phyloP scores from a whole-genome alignment of 2,329 filamentous ascomycete genomes.

The Acrocalymma vagum region DNA sequence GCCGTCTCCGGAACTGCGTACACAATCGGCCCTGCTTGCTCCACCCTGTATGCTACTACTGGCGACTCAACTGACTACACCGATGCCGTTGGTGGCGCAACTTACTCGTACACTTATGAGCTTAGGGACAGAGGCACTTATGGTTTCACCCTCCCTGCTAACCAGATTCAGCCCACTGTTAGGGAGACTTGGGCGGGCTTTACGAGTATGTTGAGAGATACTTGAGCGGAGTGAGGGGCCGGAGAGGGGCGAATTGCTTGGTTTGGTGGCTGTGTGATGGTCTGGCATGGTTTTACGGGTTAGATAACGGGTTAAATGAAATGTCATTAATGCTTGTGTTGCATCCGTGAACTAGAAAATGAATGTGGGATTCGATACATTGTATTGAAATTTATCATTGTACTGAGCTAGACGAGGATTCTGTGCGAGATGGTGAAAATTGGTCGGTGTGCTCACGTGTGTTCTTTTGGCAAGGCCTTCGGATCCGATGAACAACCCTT shows the following conservation, averaged over 20 bases:
- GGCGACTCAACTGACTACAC: conserved; percentile 55
- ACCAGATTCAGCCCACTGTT: conserved; percentile 58
- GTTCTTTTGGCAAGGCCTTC: no score
- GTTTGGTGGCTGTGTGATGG: no score
- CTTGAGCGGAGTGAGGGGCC: conserved; percentile 12
- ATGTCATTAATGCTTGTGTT: no score
- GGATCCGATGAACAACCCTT: no score
- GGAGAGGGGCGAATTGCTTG: conserved; percentile 54
- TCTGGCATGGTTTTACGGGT: no score
- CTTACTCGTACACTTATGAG: conserved; percentile 59
- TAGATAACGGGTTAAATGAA: no score
- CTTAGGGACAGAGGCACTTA: conserved; percentile 57
- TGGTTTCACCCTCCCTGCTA: conserved; percentile 59
- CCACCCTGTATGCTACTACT: conserved; percentile 66
- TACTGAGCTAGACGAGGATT: no score
- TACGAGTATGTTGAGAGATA: conserved; percentile 36
- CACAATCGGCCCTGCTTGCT: conserved; percentile 62
- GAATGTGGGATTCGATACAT: no score
- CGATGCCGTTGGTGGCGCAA: conserved; percentile 50
- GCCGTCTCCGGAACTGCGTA: conserved; percentile 59
- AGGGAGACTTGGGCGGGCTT: conserved; percentile 57
- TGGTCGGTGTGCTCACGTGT: no score
- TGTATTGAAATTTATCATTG: no score
- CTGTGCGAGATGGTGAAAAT: no score
- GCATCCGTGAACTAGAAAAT: no score